Percentiles rank a stretch among this genome's conserved stretches.
These are phyloP conservation scores for Sinapis alba DNA, from an alignment of 441 rosid species.

Conservation along the genomic window DNA sequence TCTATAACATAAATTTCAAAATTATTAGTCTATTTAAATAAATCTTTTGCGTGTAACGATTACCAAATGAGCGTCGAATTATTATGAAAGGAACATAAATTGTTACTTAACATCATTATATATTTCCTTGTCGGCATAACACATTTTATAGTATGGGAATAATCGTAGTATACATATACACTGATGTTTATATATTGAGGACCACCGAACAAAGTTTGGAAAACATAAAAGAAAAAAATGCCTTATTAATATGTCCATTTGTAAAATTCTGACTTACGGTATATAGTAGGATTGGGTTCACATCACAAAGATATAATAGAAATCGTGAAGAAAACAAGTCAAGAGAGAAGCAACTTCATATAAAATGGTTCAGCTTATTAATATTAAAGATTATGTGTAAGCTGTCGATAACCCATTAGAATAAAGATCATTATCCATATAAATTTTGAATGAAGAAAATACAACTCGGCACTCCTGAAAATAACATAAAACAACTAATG, in stretches of 20 bases:
- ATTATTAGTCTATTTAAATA: neutral
- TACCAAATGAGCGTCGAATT: slow-evolving; percentile 22
- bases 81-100: slow-evolving; percentile 35
- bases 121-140: slow-evolving; percentile 17
- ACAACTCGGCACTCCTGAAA: slow-evolving; percentile 39
- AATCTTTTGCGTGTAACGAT: slow-evolving; percentile 22
- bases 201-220: slow-evolving; percentile 18
- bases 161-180: neutral
- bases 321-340: slow-evolving; percentile 40
- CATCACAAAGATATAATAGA: slow-evolving; percentile 28
- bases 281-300: slow-evolving; percentile 33
- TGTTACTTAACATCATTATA: slow-evolving; percentile 1
- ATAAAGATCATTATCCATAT: slow-evolving; percentile 31
- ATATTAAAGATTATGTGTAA: neutral
- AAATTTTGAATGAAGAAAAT: slow-evolving; percentile 16
- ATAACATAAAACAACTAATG: slow-evolving; percentile 28
- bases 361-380: slow-evolving; percentile 1
- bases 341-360: slow-evolving; percentile 35
- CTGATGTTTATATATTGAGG: slow-evolving; percentile 15
- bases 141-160: neutral
- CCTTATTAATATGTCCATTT: neutral
- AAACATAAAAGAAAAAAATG: neutral
- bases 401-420: slow-evolving; percentile 16
- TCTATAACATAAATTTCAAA: neutral
- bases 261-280: slow-evolving; percentile 12